Evolutionary conservation across 768 basidiomycete species (phyloP).

Genomic region (Dacryopinax spathularia): DNA sequence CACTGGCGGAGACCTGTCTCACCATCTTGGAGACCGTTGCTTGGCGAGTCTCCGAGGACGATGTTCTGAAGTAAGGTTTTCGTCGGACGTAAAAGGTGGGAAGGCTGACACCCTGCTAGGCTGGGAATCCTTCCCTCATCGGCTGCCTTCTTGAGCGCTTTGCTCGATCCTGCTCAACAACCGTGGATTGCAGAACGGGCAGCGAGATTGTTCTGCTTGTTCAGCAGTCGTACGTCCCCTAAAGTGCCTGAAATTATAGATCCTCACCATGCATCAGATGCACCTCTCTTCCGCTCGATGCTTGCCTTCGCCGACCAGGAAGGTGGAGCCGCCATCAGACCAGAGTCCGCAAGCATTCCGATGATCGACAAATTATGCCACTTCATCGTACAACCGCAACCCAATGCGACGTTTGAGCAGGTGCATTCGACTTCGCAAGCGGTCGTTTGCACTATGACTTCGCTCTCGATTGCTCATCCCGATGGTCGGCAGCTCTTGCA

Average conservation of each 20-base stretch:
- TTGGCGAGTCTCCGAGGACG: background rate
- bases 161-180: constrained; percentile 42
- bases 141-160: constrained; percentile 25
- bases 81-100: no score
- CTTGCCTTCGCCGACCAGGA: constrained; percentile 26
- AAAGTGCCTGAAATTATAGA: constrained; percentile 1
- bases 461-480: constrained; percentile 28
- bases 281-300: constrained; percentile 29
- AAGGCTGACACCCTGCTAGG: background rate
- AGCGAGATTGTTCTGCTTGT: constrained; percentile 37
- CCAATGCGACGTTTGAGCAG: background rate
- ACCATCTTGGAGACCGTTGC: background rate
- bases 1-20: background rate
- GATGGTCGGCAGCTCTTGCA: constrained; percentile 29
- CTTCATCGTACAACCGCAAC: constrained; percentile 7
- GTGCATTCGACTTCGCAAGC: constrained; percentile 22
- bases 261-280: background rate
- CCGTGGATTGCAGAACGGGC: constrained; percentile 36
- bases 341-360: constrained; percentile 6
- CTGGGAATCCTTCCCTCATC: background rate
- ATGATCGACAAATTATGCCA: constrained; percentile 9
- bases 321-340: background rate
- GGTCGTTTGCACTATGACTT: constrained; percentile 28
- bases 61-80: background rate
- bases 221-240: constrained; percentile 39